Percentiles rank a stretch among this genome's conserved stretches.
phyloP scores from a whole-genome alignment of 352 stramenopile species.

The Elongisporangium undulatum region DNA sequence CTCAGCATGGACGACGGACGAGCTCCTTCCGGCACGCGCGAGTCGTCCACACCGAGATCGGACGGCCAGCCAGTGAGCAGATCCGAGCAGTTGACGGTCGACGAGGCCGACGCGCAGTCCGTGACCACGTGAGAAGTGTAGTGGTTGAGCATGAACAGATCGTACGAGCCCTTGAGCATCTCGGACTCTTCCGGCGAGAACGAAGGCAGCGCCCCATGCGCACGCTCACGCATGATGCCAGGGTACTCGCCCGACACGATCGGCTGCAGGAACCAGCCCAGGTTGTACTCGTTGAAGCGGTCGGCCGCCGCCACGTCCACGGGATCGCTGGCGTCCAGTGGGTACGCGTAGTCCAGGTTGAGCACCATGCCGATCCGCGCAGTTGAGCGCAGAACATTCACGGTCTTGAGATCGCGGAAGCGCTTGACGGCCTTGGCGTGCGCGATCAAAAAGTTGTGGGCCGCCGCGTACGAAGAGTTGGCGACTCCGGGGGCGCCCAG shows the following conservation, averaged over 20 bases:
- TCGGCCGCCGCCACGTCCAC: slow-evolving; percentile 58
- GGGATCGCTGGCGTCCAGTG: slow-evolving; percentile 52
- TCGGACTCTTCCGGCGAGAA: slow-evolving; percentile 81
- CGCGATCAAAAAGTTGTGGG: slow-evolving; percentile 90
- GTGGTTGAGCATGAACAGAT: slow-evolving; percentile 95
- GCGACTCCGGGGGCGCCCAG: slow-evolving; percentile 24
- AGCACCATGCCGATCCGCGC: slow-evolving; percentile 93
- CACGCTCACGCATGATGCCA: slow-evolving; percentile 78
- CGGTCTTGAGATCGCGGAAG: slow-evolving; percentile 77
- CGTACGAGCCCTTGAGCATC: slow-evolving; percentile 80
- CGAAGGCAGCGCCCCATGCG: slow-evolving; percentile 68
- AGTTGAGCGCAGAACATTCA: slow-evolving; percentile 17
- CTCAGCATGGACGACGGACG: slow-evolving; percentile 29
- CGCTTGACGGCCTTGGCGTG: slow-evolving; percentile 84
- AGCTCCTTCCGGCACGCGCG: slow-evolving; percentile 49
- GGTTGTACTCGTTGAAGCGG: slow-evolving; percentile 85
- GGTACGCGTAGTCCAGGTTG: slow-evolving; percentile 74
- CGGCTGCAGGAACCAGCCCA: slow-evolving; percentile 92
- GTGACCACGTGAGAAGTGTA: slow-evolving; percentile 68
- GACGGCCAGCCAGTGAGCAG: slow-evolving; percentile 30
- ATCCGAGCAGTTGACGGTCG: slow-evolving; percentile 24
- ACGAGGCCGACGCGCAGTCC: slow-evolving; percentile 32
- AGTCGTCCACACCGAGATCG: slow-evolving; percentile 49
- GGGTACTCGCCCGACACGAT: slow-evolving; percentile 92
- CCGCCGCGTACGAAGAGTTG: slow-evolving; percentile 42